A percentile compares a stretch with the other conserved stretches of the same genome.
phyloP scores from a whole-genome alignment of 371 early-diverging fungal genomes.

The Mucor lusitanicus region DNA sequence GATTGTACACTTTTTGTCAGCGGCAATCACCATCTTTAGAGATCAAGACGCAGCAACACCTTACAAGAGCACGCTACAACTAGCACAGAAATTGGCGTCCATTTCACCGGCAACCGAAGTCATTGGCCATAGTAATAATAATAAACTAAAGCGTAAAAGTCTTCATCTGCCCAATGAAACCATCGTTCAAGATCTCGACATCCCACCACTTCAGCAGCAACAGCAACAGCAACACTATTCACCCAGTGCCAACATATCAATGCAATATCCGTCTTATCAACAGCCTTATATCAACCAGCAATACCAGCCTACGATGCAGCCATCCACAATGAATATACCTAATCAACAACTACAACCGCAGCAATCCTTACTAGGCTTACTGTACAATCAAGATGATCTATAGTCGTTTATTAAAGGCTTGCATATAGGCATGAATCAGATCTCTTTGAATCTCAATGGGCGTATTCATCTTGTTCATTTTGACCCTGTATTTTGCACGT shows the following conservation, averaged over 20 bases:
- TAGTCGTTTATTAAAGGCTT: not conserved
- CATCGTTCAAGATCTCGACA: not conserved
- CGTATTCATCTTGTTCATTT: conserved; percentile 7
- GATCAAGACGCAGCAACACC: not conserved
- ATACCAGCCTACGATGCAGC: not conserved
- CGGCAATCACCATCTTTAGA: conserved; percentile 37
- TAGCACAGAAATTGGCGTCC: conserved; percentile 15
- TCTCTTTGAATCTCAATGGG: conserved; percentile 16
- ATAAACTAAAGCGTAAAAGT: conserved; percentile 5
- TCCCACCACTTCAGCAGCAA: not conserved
- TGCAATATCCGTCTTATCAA: not conserved
- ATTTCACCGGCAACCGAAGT: conserved; percentile 25
- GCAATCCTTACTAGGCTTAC: conserved; percentile 18
- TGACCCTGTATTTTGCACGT: conserved; percentile 4
- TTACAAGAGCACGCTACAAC: not conserved
- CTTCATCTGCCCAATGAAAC: conserved; percentile 13
- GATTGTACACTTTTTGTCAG: conserved; percentile 43
- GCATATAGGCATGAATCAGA: conserved; percentile 13
- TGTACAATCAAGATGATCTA: conserved; percentile 16
- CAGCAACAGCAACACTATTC: not conserved
- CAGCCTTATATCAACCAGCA: not conserved
- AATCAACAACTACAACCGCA: not conserved
- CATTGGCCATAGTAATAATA: not conserved
- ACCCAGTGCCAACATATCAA: not conserved
- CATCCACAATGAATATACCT: conserved; percentile 2